These are phyloP conservation scores for Madurella fahalii DNA, from an alignment of 2,329 filamentous ascomycete species.

Conservation along the genomic window DNA sequence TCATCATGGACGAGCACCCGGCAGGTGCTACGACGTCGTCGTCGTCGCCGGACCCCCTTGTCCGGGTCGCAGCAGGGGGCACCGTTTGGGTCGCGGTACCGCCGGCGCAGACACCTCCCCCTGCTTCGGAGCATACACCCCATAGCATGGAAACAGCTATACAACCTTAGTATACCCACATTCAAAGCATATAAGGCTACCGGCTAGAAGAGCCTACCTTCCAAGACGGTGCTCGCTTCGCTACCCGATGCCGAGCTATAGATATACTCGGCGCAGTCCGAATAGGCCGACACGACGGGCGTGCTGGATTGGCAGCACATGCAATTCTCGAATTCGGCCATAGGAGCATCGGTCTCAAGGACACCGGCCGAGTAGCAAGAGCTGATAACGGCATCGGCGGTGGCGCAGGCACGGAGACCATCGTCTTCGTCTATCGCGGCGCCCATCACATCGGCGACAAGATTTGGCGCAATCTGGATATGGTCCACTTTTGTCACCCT, in stretches of 20 bases:
- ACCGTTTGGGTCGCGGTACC: neutral
- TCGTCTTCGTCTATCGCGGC: slow-evolving; percentile 11
- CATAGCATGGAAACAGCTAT: slow-evolving; percentile 3
- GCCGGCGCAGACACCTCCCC: neutral
- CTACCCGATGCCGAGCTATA: slow-evolving; percentile 11
- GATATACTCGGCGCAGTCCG: slow-evolving; percentile 27
- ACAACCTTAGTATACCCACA: neutral
- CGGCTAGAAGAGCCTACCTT: neutral
- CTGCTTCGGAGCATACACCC: slow-evolving; percentile 1
- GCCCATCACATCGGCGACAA: slow-evolving; percentile 1
- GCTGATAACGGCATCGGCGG: slow-evolving; percentile 15
- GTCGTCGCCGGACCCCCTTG: neutral
- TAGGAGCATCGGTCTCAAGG: slow-evolving; percentile 11
- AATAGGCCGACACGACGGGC: slow-evolving; percentile 19
- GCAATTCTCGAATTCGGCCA: slow-evolving; percentile 17
- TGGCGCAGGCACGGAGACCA: slow-evolving; percentile 19
- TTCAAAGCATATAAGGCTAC: neutral
- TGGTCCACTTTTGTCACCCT: slow-evolving; percentile 7
- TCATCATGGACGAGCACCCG: slow-evolving; percentile 24
- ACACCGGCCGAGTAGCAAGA: slow-evolving; percentile 17
- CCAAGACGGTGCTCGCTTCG: neutral
- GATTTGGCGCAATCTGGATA: slow-evolving; percentile 1
- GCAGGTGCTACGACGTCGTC: slow-evolving; percentile 11
- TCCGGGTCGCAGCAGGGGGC: neutral
- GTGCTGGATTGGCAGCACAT: slow-evolving; percentile 23